These are phyloP conservation scores for Hygrocybe punicea DNA, from an alignment of 768 basidiomycete species.

Conservation along the genomic window DNA sequence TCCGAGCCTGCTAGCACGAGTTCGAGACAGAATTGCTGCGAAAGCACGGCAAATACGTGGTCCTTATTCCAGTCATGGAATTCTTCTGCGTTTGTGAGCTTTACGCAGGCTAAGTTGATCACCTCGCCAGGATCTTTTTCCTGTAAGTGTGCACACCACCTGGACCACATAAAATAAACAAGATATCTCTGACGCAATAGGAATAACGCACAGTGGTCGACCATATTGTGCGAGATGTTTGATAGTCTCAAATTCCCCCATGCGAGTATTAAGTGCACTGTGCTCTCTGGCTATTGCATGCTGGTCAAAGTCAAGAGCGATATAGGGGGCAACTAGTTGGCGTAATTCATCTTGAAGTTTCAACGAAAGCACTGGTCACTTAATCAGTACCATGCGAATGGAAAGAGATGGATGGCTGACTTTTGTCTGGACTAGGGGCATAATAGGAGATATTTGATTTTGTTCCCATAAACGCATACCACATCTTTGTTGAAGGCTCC, in stretches of 20 bases:
- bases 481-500: conserved; percentile 6
- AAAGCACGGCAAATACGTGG: conserved; percentile 8
- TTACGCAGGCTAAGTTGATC: background rate
- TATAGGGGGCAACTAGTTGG: conserved; percentile 10
- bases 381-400: background rate
- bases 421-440: background rate
- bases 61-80: background rate
- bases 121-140: background rate
- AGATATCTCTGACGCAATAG: background rate
- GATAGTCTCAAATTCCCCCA: conserved; percentile 7
- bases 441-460: conserved; percentile 11
- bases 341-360: conserved; percentile 9
- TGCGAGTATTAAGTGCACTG: background rate
- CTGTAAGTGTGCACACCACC: background rate
- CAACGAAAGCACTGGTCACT: conserved; percentile 11
- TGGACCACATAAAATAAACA: background rate
- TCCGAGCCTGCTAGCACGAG: conserved; percentile 10
- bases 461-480: conserved; percentile 14
- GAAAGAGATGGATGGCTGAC: conserved; percentile 5
- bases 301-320: conserved; percentile 18
- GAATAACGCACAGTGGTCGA: conserved; percentile 8
- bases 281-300: background rate
- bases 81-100: background rate
- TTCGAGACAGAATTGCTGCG: conserved; percentile 16
- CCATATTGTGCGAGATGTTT: conserved; percentile 4